Evolutionary conservation across 169 alveolate genomes (phyloP).

Genomic region (Plasmodium fragile): DNA sequence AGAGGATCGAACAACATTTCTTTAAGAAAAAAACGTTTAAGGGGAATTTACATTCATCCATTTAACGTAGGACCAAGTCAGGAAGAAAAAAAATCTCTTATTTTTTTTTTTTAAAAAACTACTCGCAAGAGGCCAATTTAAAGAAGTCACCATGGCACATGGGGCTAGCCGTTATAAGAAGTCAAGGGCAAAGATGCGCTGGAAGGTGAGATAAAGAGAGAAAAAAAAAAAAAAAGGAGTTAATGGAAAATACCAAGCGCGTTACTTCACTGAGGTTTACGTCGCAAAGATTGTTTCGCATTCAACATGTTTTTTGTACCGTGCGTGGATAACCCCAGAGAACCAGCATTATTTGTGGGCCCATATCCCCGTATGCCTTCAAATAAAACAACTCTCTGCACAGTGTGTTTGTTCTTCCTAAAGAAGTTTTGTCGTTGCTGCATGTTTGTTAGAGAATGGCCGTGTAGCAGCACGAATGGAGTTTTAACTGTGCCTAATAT

Average conservation of each 20-base stretch:
- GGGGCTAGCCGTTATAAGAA: constrained; percentile 95
- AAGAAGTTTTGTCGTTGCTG: not conserved
- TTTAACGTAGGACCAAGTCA: not conserved
- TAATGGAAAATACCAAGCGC: not conserved
- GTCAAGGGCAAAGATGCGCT: constrained; percentile 94
- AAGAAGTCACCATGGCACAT: constrained; percentile 89
- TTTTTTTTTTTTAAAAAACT: not conserved
- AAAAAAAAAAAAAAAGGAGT: not conserved
- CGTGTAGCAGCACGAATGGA: not conserved
- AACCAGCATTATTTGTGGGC: not conserved
- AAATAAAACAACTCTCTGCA: not conserved
- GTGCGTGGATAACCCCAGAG: not conserved
- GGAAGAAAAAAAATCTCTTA: not conserved
- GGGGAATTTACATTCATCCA: not conserved
- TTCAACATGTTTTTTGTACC: not conserved
- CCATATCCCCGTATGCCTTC: not conserved
- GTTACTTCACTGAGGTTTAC: not conserved
- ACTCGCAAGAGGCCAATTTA: not conserved
- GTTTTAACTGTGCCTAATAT: not conserved
- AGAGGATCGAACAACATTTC: not conserved
- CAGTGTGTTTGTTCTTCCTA: not conserved
- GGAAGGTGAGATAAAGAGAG: constrained; percentile 87
- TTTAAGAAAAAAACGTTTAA: not conserved
- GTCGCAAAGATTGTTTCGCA: not conserved
- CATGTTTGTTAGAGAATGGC: not conserved